Base-by-base conservation (phyloP, 257 asterid species). In the Ajuga chamaepitys region DNA sequence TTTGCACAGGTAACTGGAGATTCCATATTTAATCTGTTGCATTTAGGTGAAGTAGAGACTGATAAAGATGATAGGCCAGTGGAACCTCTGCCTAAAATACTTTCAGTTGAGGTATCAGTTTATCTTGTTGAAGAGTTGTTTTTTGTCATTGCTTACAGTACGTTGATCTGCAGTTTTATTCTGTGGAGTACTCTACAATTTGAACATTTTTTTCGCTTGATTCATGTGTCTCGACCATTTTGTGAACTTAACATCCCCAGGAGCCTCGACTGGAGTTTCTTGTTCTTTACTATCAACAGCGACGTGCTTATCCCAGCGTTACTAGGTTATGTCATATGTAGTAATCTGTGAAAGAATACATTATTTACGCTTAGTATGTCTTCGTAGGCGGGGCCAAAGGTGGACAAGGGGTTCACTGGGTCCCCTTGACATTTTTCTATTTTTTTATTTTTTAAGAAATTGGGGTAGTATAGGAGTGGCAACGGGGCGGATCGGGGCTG, bases 71-170 rank as follows among this genome's bases (percentile, higher is more conserved):
- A 94, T 70, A 78, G 87, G 64, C 99, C 97, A 14, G 21, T 86
- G 70, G 99, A 88, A 14, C 91, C 95, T 18, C 88, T 87, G 70
- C 99, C 99, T 4, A 90, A 85, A 77, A 71, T 94, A 62, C 81
- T 88, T 41, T 86, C 97, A 47, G 95, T 82, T 64, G 99, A 94
- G 99, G 97, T 86, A 80, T 69, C 45, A 59, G 28, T 72, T 64
- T 80, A 37, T 77, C 28, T 46, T 62, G 47, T 68, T 56, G 51
- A 53, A 40, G 42, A 48, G 38, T 53, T 35, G 55, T 40, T 62
- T 11, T 50, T 44, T 62, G 65, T 60, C n/a, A 13, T 8, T 46
- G 38, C 57, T 55, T 56, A 16, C 12, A n/a, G 28, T 13, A 3
- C 20, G 17, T 62, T 11, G 35, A 41, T 48, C 16, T 20, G 12